A percentile compares a stretch with the other conserved stretches of the same genome.
phyloP scores from a whole-genome alignment of 108 stramenopile genomes.

The Pelagomonas calceolata region DNA sequence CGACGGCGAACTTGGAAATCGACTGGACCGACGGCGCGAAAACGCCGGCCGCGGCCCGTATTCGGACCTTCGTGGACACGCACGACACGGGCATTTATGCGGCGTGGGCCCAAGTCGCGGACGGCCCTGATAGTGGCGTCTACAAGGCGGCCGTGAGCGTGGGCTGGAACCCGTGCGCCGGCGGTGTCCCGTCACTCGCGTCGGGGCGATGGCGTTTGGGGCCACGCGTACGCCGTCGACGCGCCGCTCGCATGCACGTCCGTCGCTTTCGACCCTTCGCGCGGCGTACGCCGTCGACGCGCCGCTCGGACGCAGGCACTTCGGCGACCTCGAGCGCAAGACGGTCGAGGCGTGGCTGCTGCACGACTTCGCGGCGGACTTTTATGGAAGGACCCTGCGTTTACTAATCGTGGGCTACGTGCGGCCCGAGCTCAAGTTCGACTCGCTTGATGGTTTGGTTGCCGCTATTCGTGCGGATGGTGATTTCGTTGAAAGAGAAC shows the following conservation, averaged over 20 bases:
- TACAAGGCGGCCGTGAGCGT: constrained; percentile 40
- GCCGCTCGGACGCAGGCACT: too few species aligned
- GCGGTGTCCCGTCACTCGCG: too few species aligned
- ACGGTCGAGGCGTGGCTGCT: constrained; percentile 43
- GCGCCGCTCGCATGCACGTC: too few species aligned
- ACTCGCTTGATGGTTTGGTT: constrained; percentile 19
- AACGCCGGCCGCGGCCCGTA: too few species aligned
- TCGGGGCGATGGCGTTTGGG: too few species aligned
- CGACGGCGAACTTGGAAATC: constrained; percentile 36
- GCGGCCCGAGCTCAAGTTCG: constrained; percentile 39
- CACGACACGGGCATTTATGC: constrained; percentile 38
- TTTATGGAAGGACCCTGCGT: constrained; percentile 34
- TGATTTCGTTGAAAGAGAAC: too few species aligned
- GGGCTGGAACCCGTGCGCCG: constrained; percentile 50
- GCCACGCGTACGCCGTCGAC: too few species aligned
- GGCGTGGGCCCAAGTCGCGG: constrained; percentile 27
- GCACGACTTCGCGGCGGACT: constrained; percentile 37
- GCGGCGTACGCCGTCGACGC: too few species aligned
- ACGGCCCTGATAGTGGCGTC: neutral
- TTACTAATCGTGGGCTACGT: constrained; percentile 38
- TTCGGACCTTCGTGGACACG: constrained; percentile 26
- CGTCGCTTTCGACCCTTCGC: too few species aligned
- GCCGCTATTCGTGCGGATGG: constrained; percentile 8
- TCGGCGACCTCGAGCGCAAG: constrained; percentile 10
- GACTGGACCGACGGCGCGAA: constrained; percentile 19